A percentile compares a stretch with the other conserved stretches of the same genome.
These are phyloP conservation scores for Laetiporus sulphureus DNA, from an alignment of 1,284 basidiomycete genomes.

Conservation along the genomic window DNA sequence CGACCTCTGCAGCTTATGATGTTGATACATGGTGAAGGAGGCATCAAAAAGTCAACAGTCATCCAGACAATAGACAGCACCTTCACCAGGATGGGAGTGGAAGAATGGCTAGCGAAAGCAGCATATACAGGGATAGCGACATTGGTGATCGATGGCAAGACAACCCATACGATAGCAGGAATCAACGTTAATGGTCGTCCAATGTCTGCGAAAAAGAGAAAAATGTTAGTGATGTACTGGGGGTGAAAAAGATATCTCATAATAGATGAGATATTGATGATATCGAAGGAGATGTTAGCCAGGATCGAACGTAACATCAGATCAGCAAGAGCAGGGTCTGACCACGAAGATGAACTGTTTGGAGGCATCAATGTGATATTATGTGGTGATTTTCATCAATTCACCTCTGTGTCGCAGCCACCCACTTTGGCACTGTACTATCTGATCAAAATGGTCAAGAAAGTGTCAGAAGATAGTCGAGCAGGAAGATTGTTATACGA, in stretches of 20 bases:
- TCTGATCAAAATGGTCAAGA: no score
- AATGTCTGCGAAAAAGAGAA: constrained; percentile 6
- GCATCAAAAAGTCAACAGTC: constrained; percentile 31
- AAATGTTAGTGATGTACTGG: constrained; percentile 16
- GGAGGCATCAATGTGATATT: no score
- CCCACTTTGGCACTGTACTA: no score
- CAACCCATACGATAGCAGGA: constrained; percentile 16
- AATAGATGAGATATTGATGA: constrained; percentile 31
- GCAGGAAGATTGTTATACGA: constrained; percentile 22
- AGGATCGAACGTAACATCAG: no score
- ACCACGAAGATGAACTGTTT: no score
- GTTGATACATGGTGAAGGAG: constrained; percentile 30
- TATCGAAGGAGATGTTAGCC: constrained; percentile 23
- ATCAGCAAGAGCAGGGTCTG: no score
- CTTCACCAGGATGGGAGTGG: no score
- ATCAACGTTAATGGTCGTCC: constrained; percentile 5
- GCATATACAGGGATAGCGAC: constrained; percentile 32
- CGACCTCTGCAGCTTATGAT: constrained; percentile 22
- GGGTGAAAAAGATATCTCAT: constrained; percentile 24
- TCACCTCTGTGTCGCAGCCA: no score
- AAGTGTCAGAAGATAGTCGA: background rate
- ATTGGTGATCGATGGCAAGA: constrained; percentile 27
- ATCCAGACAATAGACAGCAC: constrained; percentile 26
- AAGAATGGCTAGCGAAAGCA: constrained; percentile 24
- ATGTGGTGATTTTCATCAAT: no score